These are phyloP conservation scores for Trichoderma asperellum DNA, from an alignment of 2,329 filamentous ascomycete genomes.

Conservation along the genomic window DNA sequence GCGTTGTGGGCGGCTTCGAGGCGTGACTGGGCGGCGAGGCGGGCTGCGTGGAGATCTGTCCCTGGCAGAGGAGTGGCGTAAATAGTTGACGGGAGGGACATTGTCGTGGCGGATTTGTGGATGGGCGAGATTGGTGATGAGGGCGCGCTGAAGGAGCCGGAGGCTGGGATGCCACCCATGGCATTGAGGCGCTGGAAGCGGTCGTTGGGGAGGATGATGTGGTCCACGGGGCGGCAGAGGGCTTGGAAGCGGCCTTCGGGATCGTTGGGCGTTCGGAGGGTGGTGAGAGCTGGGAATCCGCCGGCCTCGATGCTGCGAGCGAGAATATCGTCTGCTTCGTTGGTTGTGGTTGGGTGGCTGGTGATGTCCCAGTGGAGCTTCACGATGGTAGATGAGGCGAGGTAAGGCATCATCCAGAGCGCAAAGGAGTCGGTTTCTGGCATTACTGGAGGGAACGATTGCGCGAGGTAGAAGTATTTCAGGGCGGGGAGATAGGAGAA, in stretches of 20 bases:
- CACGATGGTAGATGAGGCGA: constrained; percentile 58
- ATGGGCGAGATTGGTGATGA: constrained; percentile 39
- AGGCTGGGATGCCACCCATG: constrained; percentile 18
- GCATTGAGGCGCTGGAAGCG: constrained; percentile 41
- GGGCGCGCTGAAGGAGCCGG: constrained; percentile 33
- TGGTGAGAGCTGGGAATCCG: constrained; percentile 65
- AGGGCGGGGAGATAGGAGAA: constrained; percentile 58
- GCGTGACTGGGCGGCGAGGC: constrained; percentile 67
- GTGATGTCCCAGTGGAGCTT: constrained; percentile 69
- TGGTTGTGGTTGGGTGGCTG: constrained; percentile 49
- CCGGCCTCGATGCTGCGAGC: constrained; percentile 63
- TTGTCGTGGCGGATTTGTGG: constrained; percentile 44
- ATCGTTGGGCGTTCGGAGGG: constrained; percentile 68
- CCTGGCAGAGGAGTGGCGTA: constrained; percentile 38
- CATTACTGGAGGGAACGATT: constrained; percentile 58
- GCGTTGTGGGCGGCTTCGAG: constrained; percentile 60
- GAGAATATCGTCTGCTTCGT: constrained; percentile 63
- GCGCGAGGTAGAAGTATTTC: constrained; percentile 57
- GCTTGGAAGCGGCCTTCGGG: constrained; percentile 70
- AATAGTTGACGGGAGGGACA: constrained; percentile 37
- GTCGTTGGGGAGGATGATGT: constrained; percentile 56
- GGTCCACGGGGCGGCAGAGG: constrained; percentile 66
- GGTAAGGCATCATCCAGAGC: constrained; percentile 67
- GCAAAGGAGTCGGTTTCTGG: constrained; percentile 56
- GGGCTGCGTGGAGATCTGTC: constrained; percentile 55